These are phyloP conservation scores for Coemansia sp. DNA, from an alignment of 192 early-diverging fungal genomes.

Conservation along the genomic window DNA sequence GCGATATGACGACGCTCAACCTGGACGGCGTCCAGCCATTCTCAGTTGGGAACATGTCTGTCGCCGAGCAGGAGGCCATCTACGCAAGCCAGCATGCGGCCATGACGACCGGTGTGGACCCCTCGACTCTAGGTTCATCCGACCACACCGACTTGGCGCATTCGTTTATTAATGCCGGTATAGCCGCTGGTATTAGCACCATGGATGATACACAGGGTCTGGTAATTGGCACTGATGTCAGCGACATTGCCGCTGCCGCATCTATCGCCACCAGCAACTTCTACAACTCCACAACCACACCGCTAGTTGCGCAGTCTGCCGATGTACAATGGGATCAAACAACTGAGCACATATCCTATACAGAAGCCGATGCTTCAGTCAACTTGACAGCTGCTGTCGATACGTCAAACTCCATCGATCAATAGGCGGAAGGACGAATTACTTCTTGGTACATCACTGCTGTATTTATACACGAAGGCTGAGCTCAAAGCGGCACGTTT, in stretches of 20 bases:
- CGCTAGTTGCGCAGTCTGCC: background rate
- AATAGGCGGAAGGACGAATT: background rate
- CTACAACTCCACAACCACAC: background rate
- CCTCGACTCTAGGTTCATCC: conserved; percentile 5
- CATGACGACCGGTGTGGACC: conserved; percentile 2
- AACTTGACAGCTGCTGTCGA: background rate
- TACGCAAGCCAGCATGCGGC: conserved; percentile 10
- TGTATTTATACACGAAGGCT: conserved; percentile 6
- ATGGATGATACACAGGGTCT: background rate
- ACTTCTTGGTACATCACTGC: background rate
- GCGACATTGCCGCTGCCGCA: conserved; percentile 10
- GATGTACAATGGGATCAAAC: background rate
- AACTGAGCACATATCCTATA: background rate
- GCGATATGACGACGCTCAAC: conserved; percentile 16
- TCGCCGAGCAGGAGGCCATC: conserved; percentile 11
- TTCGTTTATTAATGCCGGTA: conserved; percentile 26
- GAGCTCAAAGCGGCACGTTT: conserved; percentile 1
- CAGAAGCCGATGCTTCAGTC: background rate
- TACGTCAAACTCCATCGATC: background rate
- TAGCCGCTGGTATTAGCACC: conserved; percentile 17
- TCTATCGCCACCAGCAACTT: conserved; percentile 14
- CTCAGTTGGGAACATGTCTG: conserved; percentile 11
- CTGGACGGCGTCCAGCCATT: conserved; percentile 19
- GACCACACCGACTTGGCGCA: conserved; percentile 15
- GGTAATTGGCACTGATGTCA: background rate